A percentile compares a stretch with the other conserved stretches of the same genome.
Evolutionary conservation across 1,284 basidiomycete genomes (phyloP).

Genomic region (Mycosarcoma maydis): DNA sequence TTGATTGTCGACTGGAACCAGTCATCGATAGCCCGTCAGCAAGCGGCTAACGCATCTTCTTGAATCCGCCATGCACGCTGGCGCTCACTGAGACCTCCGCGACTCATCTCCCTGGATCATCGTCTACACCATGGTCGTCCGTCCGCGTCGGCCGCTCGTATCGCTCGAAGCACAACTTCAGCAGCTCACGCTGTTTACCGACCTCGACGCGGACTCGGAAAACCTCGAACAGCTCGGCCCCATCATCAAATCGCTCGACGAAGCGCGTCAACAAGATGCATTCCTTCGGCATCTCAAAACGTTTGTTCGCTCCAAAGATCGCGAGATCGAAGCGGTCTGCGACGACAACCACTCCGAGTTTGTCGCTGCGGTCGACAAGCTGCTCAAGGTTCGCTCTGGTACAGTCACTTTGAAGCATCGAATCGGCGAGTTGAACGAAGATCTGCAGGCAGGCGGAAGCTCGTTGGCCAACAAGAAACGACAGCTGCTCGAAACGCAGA

Average conservation of each 20-base stretch:
- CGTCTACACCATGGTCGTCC: conserved; percentile 27
- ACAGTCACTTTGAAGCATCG: conserved; percentile 71
- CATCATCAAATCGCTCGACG: conserved; percentile 75
- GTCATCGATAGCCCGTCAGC: no score
- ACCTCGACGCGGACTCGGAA: conserved; percentile 61
- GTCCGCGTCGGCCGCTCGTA: conserved; percentile 51
- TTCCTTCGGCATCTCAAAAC: conserved; percentile 86
- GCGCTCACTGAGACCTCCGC: no score
- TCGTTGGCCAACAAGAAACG: conserved; percentile 58
- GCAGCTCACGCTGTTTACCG: conserved; percentile 64
- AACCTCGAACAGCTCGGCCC: conserved; percentile 67
- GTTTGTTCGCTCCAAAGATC: conserved; percentile 91
- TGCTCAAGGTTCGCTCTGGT: conserved; percentile 87
- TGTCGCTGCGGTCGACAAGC: conserved; percentile 90
- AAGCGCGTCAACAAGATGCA: conserved; percentile 86
- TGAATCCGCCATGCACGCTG: no score
- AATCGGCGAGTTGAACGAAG: conserved; percentile 72
- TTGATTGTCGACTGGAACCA: no score
- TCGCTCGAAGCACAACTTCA: conserved; percentile 65
- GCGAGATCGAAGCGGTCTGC: conserved; percentile 95
- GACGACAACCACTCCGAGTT: conserved; percentile 97
- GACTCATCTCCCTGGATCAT: no score
- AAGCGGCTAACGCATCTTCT: no score
- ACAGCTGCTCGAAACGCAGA: conserved; percentile 79
- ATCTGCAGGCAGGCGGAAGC: conserved; percentile 68